These are phyloP conservation scores for Aspergillus nanangensis DNA, from an alignment of 495 filamentous ascomycete genomes.

Conservation along the genomic window DNA sequence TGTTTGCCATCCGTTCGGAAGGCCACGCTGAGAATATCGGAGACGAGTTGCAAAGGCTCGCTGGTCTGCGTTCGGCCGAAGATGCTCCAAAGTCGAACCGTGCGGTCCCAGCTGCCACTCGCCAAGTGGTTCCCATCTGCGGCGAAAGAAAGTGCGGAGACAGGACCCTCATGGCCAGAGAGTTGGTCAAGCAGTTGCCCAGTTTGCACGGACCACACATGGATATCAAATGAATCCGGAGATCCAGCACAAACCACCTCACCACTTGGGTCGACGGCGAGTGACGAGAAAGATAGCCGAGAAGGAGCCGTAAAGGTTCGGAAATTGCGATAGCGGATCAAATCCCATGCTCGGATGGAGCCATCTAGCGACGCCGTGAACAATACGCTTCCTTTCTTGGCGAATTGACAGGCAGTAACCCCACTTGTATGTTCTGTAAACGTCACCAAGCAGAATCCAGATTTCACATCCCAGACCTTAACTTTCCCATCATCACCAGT, in stretches of 20 bases:
- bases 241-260: constrained; percentile 95
- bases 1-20: constrained; percentile 89
- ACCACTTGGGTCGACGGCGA: constrained; percentile 94
- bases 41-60: constrained; percentile 84
- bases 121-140: constrained; percentile 77
- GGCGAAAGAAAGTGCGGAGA: constrained; percentile 81
- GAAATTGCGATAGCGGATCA: constrained; percentile 95
- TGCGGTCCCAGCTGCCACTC: constrained; percentile 93
- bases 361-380: constrained; percentile 95
- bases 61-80: constrained; percentile 91
- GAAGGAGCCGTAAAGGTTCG: constrained; percentile 92
- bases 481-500: constrained; percentile 95
- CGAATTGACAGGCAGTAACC: constrained; percentile 92
- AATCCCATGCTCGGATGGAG: constrained; percentile 91
- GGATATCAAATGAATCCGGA: constrained; percentile 91
- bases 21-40: constrained; percentile 82
- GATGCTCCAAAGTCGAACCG: constrained; percentile 91
- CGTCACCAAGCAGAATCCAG: constrained; percentile 95
- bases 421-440: constrained; percentile 96
- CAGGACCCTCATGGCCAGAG: constrained; percentile 88
- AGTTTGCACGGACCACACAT: constrained; percentile 97
- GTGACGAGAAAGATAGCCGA: constrained; percentile 82
- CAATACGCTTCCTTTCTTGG: constrained; percentile 88
- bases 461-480: constrained; percentile 95
- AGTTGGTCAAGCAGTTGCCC: constrained; percentile 90